Conservation (phyloP, 2,329 filamentous ascomycete species). For the Fusarium pilosicola region DNA sequence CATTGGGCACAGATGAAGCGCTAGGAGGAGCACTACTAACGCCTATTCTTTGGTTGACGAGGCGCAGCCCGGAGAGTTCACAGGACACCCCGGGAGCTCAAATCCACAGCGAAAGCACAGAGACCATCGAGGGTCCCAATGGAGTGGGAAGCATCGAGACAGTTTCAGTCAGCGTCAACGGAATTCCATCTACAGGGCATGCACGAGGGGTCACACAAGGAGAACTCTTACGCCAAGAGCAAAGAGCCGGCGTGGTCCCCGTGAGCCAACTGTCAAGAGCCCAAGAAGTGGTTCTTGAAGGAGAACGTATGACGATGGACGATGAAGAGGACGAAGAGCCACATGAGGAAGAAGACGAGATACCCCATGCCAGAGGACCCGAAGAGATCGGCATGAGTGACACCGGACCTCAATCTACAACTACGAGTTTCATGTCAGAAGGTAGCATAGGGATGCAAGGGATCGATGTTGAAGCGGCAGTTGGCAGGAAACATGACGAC, state of each 20-base stretch:
- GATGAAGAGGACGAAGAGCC: constrained; percentile 47
- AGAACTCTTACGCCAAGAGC: constrained; percentile 86
- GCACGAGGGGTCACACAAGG: constrained; percentile 78
- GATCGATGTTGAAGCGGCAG: constrained; percentile 70
- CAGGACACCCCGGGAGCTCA: constrained; percentile 50
- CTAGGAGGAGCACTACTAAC: constrained; percentile 91
- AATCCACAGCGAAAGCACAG: constrained; percentile 76
- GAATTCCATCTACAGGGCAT: constrained; percentile 64
- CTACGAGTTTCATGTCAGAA: constrained; percentile 53
- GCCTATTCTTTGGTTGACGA: constrained; percentile 87
- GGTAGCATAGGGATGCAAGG: constrained; percentile 60
- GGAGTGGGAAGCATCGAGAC: constrained; percentile 83
- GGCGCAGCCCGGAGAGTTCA: constrained; percentile 48
- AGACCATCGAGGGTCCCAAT: constrained; percentile 84
- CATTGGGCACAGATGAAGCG: constrained; percentile 84
- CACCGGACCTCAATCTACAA: constrained; percentile 75
- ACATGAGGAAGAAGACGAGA: constrained; percentile 63
- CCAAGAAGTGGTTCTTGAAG: constrained; percentile 47
- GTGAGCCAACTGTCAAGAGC: constrained; percentile 66
- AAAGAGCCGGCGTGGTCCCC: constrained; percentile 82
- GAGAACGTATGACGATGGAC: constrained; percentile 41
- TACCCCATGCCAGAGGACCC: constrained; percentile 85
- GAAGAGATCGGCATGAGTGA: constrained; percentile 87
- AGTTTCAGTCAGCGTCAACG: constrained; percentile 79
- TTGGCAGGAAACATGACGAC: constrained; percentile 60